Evolutionary conservation across 306 rosid genomes (phyloP).

Genomic region (Arachis hypogaea): DNA sequence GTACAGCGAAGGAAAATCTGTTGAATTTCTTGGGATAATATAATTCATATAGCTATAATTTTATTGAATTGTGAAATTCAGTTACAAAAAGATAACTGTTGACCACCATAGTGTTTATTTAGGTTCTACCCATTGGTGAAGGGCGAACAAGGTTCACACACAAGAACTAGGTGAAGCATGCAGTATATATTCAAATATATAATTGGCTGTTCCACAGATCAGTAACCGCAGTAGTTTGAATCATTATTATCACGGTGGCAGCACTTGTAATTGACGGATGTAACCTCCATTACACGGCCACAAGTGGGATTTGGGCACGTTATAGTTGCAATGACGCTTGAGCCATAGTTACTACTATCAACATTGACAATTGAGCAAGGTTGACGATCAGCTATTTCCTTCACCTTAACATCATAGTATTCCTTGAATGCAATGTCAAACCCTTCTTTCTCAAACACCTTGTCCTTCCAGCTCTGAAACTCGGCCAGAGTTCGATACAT

Average conservation of each 20-base stretch:
- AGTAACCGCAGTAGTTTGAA: background rate
- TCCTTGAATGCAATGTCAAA: constrained; percentile 42
- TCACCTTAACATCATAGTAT: constrained; percentile 31
- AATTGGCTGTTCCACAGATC: too few relatives aligned
- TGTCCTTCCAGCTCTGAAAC: constrained; percentile 42
- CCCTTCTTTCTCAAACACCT: constrained; percentile 27
- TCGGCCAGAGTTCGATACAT: constrained; percentile 34
- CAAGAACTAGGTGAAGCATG: too few relatives aligned
- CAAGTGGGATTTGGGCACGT: constrained; percentile 43
- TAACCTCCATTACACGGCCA: constrained; percentile 45
- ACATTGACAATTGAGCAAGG: constrained; percentile 13
- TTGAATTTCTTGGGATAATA: too few relatives aligned
- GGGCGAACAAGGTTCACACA: constrained; percentile 11
- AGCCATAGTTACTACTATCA: constrained; percentile 1
- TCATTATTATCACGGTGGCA: constrained; percentile 37
- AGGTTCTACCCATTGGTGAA: constrained; percentile 29
- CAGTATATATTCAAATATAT: too few relatives aligned
- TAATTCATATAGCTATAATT: background rate
- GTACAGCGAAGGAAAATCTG: too few relatives aligned
- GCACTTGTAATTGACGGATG: constrained; percentile 37
- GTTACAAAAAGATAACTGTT: constrained; percentile 5
- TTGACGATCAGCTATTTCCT: constrained; percentile 37
- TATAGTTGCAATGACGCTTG: constrained; percentile 40
- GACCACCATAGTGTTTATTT: constrained; percentile 23
- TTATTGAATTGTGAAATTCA: constrained; percentile 28